Base-by-base conservation (phyloP, 768 basidiomycete species). In the Piloderma croceum region DNA sequence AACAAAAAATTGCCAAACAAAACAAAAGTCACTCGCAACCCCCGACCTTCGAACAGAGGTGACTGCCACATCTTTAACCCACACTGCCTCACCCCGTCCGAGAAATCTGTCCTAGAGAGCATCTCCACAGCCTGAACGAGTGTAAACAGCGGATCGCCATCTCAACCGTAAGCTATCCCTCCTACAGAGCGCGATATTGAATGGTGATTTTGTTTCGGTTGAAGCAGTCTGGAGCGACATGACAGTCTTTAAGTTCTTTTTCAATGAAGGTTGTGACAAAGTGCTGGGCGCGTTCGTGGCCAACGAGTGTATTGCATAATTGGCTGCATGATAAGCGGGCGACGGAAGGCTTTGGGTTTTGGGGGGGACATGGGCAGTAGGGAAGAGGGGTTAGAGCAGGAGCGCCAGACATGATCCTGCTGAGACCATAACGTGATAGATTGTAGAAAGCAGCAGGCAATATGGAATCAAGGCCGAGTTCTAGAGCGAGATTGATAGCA, bases 381-480 rank as follows among this genome's bases (percentile, higher is more conserved):
- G 40, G 36, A 20, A 24, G 41, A 37, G 24, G 41, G 10, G 37
- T 33, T 17, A 39, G 24, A 19, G 19, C 37, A 20, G 36, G 42
- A 25, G 32, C 43, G 42, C 50, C 7, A 52, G 46, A 3, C 51
- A 81, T 61, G 45, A 85, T 83, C 57, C 75, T 77, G 59, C 80
- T 80, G 1, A 82, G 80, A 0, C 76, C 81, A 46, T 86, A 86
- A 31, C 85, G 71, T 3, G 79, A 74, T 34, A 88, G 69, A 47
- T 87, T 83, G 56, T 86, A 87, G 50, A 83, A 74, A 0, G 84
- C 85, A 18, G 81, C 65, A 3, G 81, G 76, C n/a, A 87, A 70
- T 41, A 87, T 56, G 5, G 70, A 61, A 10, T 69, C 62, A 0
- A 84, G 57, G 36, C 68, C 66, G 48, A 87, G 74, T 39, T 84